phyloP scores from a whole-genome alignment of 768 basidiomycete genomes.

The Leucosporidium yakuticum region DNA sequence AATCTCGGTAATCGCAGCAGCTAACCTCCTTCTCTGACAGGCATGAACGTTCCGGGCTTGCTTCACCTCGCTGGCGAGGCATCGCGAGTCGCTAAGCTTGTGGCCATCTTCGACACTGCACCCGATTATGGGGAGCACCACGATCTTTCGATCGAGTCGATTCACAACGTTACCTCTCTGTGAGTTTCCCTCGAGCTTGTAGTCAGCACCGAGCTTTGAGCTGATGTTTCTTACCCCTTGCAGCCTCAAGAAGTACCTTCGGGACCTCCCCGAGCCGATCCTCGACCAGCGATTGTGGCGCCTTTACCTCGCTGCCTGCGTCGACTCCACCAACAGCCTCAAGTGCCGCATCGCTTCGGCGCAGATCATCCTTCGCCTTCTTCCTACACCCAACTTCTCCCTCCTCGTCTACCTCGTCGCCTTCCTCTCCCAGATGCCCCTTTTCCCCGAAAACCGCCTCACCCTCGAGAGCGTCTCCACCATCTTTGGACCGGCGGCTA shows the following conservation, averaged over 20 bases:
- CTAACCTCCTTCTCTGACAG: conserved; percentile 35
- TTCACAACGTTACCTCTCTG: conserved; percentile 50
- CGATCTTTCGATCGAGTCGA: conserved; percentile 42
- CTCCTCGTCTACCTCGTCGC: conserved; percentile 50
- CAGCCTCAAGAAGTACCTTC: conserved; percentile 49
- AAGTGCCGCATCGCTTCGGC: conserved; percentile 46
- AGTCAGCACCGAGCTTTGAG: background rate
- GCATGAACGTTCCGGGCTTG: conserved; percentile 48
- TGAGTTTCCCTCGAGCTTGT: background rate
- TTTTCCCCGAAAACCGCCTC: conserved; percentile 53
- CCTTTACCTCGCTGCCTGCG: conserved; percentile 50
- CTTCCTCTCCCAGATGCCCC: conserved; percentile 53
- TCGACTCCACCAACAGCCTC: conserved; percentile 42
- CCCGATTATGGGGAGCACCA: conserved; percentile 40
- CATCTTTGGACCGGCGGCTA: conserved; percentile 49
- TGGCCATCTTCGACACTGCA: conserved; percentile 45
- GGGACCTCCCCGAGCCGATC: conserved; percentile 50
- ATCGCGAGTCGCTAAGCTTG: conserved; percentile 46
- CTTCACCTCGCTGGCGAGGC: conserved; percentile 50
- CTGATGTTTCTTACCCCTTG: background rate
- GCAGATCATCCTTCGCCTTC: conserved; percentile 52
- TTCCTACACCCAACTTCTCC: conserved; percentile 47
- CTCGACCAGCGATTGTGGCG: conserved; percentile 48
- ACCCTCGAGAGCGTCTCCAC: conserved; percentile 49
- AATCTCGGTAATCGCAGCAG: background rate